Evolutionary conservation across 176 grass and related monocot species (phyloP).

Genomic region (Cenchrus fungigraminus): DNA sequence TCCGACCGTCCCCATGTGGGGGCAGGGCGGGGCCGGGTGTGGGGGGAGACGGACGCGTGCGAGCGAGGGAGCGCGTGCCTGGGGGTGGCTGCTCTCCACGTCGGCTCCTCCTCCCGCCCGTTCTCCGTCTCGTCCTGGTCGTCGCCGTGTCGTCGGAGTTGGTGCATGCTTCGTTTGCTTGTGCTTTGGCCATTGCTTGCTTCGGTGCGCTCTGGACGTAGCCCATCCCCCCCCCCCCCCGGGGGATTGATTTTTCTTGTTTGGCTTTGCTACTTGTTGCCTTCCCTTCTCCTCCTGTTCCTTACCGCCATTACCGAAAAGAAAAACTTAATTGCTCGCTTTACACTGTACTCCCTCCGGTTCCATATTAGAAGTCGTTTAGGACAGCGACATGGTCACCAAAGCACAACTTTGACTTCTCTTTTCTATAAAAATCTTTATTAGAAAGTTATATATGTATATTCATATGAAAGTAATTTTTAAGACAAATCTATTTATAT

Average conservation of each 20-base stretch:
- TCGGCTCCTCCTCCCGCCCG: not conserved
- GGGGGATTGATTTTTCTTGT: conserved; percentile 22
- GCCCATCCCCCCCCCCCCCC: not conserved
- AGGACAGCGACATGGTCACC: too few relatives aligned
- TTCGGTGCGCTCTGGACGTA: conserved; percentile 25
- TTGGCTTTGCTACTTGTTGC: conserved; percentile 47
- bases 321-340: too few relatives aligned
- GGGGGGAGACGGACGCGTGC: not conserved
- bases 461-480: too few relatives aligned
- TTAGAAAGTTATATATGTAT: too few relatives aligned
- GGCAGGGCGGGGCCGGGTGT: not conserved
- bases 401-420: too few relatives aligned
- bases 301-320: not conserved
- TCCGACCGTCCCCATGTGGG: not conserved
- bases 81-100: too few relatives aligned
- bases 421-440: too few relatives aligned
- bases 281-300: not conserved
- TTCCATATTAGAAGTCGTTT: too few relatives aligned
- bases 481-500: too few relatives aligned
- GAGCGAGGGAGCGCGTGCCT: not conserved
- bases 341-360: too few relatives aligned
- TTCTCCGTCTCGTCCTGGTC: not conserved
- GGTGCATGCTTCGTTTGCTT: conserved; percentile 18
- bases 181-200: conserved; percentile 33
- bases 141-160: conserved; percentile 22